Evolutionary conservation across 1,139 yeast genomes (phyloP).

Genomic region (Suhomyces terraborum): DNA sequence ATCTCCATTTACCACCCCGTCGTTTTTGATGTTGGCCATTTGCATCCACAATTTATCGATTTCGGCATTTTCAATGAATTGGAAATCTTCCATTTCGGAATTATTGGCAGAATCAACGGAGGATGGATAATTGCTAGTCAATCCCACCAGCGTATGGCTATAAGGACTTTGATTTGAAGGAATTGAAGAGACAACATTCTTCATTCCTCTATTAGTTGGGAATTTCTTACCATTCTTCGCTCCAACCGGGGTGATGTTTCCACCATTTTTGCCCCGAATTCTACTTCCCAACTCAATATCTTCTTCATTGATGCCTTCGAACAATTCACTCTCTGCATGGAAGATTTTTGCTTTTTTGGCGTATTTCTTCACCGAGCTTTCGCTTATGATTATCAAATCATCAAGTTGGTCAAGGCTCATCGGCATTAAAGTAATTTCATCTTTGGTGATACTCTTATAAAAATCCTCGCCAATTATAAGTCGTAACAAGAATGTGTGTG

Average conservation of each 20-base stretch:
- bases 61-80: constrained; percentile 34
- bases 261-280: background rate
- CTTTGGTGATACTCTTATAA: constrained; percentile 26
- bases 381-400: constrained; percentile 15
- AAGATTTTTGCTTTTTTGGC: constrained; percentile 17
- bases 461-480: constrained; percentile 30
- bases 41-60: constrained; percentile 46
- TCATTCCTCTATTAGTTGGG: constrained; percentile 3
- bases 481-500: constrained; percentile 33
- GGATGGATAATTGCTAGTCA: constrained; percentile 8
- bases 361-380: constrained; percentile 19
- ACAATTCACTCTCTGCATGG: constrained; percentile 13
- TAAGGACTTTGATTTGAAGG: constrained; percentile 8
- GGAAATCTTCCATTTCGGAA: constrained; percentile 17
- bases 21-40: constrained; percentile 38
- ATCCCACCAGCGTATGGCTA: constrained; percentile 1
- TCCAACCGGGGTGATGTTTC: constrained; percentile 1
- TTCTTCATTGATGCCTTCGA: constrained; percentile 17
- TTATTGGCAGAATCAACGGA: constrained; percentile 15
- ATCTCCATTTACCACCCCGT: constrained; percentile 9
- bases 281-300: constrained; percentile 13
- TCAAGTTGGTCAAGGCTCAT: constrained; percentile 11
- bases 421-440: constrained; percentile 13
- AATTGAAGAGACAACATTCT: constrained; percentile 1
- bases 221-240: background rate